phyloP scores from a whole-genome alignment of 1,284 basidiomycete species.

The Rhodotorula sp. region DNA sequence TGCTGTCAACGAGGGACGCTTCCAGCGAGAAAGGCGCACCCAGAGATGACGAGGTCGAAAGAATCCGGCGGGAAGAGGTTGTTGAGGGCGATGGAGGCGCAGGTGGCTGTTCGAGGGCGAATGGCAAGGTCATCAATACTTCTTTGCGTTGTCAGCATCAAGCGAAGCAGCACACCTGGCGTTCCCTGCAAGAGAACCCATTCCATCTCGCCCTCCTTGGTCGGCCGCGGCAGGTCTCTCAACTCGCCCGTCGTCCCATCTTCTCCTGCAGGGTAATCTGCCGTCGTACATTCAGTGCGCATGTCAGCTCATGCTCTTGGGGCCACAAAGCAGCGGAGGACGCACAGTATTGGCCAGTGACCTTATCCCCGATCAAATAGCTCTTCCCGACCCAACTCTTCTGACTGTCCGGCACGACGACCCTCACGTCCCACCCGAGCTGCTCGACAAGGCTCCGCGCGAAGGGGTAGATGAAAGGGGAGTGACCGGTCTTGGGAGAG shows the following conservation, averaged over 20 bases:
- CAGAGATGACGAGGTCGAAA: constrained; percentile 69
- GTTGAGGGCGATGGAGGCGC: constrained; percentile 81
- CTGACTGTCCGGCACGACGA: constrained; percentile 81
- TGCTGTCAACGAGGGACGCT: neutral
- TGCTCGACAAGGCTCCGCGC: constrained; percentile 63
- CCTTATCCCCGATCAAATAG: constrained; percentile 75
- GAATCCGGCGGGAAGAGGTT: constrained; percentile 72
- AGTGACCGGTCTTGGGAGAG: constrained; percentile 60
- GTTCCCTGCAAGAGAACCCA: constrained; percentile 80
- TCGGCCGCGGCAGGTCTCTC: constrained; percentile 62
- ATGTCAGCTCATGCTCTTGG: neutral
- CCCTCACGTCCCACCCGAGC: constrained; percentile 77
- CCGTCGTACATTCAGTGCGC: too few species aligned
- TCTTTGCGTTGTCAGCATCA: fast-evolving
- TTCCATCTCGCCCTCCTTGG: constrained; percentile 65
- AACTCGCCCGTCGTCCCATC: constrained; percentile 62
- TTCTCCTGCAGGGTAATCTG: constrained; percentile 67
- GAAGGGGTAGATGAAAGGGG: constrained; percentile 79
- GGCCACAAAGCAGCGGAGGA: neutral
- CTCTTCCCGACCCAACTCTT: constrained; percentile 87
- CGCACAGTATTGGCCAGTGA: constrained; percentile 47
- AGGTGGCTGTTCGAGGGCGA: constrained; percentile 85
- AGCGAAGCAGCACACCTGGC: constrained; percentile 12
- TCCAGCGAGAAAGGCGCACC: constrained; percentile 24
- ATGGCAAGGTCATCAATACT: too few species aligned